phyloP scores from a whole-genome alignment of 495 filamentous ascomycete genomes.

The Hypoxylon lienhwacheense region DNA sequence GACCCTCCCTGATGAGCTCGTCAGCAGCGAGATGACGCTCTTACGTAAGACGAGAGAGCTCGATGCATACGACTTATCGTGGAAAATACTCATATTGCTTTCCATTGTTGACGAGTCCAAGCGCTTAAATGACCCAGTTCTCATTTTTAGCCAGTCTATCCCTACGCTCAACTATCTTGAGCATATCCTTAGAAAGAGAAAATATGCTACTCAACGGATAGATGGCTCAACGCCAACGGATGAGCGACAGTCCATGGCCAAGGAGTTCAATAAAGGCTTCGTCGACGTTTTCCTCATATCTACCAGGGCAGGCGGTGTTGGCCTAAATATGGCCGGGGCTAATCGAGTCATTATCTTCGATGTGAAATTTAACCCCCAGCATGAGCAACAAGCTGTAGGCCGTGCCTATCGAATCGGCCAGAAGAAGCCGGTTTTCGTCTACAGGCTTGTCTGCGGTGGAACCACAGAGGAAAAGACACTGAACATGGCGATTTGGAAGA shows the following conservation, averaged over 20 bases:
- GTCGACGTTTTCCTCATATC: constrained; percentile 73
- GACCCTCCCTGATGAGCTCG: constrained; percentile 37
- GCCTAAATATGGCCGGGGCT: constrained; percentile 80
- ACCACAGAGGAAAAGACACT: constrained; percentile 75
- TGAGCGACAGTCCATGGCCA: constrained; percentile 61
- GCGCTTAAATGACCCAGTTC: constrained; percentile 65
- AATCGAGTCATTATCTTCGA: constrained; percentile 79
- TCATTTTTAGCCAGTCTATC: constrained; percentile 80
- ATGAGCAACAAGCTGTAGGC: constrained; percentile 88
- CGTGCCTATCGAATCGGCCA: constrained; percentile 88
- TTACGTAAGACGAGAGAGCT: constrained; percentile 34
- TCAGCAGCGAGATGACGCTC: constrained; percentile 38
- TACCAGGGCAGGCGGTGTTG: constrained; percentile 77
- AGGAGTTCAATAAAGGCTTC: constrained; percentile 63
- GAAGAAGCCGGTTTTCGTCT: constrained; percentile 79
- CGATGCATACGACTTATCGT: constrained; percentile 51
- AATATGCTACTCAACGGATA: constrained; percentile 56
- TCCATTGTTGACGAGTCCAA: constrained; percentile 66
- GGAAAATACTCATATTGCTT: constrained; percentile 67
- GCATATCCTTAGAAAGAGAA: constrained; percentile 48
- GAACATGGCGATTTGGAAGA: constrained; percentile 77
- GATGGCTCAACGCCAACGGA: constrained; percentile 62
- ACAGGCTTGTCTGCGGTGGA: constrained; percentile 77
- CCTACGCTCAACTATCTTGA: constrained; percentile 70
- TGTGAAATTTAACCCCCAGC: constrained; percentile 74